phyloP scores from a whole-genome alignment of 441 rosid species.

The Pelargonium citronellum region DNA sequence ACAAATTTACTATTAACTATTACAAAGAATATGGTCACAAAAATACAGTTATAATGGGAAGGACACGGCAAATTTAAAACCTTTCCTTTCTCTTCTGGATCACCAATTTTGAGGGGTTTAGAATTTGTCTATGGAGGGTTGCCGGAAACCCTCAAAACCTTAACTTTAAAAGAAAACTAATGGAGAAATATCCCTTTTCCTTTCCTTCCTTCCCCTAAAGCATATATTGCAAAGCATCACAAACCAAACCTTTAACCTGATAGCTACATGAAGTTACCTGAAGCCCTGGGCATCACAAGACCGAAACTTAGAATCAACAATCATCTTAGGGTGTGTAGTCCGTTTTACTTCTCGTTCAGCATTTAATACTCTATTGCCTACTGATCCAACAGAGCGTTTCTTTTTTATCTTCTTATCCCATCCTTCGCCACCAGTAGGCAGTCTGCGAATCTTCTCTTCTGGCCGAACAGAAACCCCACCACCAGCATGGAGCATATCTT shows the following conservation, averaged over 20 bases:
- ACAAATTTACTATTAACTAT: not conserved
- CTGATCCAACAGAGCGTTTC: slow-evolving; percentile 47
- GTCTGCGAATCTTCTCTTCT: slow-evolving; percentile 47
- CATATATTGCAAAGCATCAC: not conserved
- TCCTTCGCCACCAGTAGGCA: slow-evolving; percentile 56
- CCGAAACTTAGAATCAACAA: slow-evolving; percentile 34
- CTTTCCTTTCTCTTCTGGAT: not conserved
- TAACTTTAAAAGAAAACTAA: not conserved
- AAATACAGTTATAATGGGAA: not conserved
- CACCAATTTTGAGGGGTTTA: not conserved
- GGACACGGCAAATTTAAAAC: not conserved
- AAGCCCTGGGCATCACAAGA: slow-evolving; percentile 36
- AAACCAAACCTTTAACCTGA: not conserved
- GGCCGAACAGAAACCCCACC: slow-evolving; percentile 34
- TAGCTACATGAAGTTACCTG: slow-evolving; percentile 31
- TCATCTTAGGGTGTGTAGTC: slow-evolving; percentile 31
- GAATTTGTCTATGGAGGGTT: not conserved
- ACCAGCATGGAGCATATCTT: slow-evolving; percentile 37
- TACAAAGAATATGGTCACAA: slow-evolving; percentile 1
- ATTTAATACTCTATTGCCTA: slow-evolving; percentile 37
- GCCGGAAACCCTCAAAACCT: not conserved
- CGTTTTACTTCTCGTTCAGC: slow-evolving; percentile 43
- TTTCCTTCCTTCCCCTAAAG: not conserved
- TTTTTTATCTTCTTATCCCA: slow-evolving; percentile 61
- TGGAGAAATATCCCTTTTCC: not conserved